A percentile compares a stretch with the other conserved stretches of the same genome.
Conservation (phyloP, 176 grass and related monocot genomes). For the Stipa capillata region DNA sequence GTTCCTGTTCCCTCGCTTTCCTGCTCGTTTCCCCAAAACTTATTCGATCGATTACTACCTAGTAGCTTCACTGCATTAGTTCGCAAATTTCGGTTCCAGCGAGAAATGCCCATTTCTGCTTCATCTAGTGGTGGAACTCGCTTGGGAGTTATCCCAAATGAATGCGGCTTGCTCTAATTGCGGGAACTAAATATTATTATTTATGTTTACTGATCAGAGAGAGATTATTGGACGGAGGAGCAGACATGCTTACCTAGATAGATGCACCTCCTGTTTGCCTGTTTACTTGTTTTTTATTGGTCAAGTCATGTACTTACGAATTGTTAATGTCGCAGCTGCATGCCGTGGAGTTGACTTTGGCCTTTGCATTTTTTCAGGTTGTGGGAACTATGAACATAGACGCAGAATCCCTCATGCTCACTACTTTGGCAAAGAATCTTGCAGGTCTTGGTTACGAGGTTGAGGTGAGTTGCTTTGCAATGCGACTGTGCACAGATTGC, state of each 20-base stretch:
- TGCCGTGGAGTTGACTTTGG: conserved; percentile 26
- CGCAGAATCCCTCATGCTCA: conserved; percentile 67
- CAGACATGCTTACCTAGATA: conserved; percentile 45
- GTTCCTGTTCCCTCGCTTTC: background rate
- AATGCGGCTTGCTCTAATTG: background rate
- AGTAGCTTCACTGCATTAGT: background rate
- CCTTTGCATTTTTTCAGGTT: conserved; percentile 47
- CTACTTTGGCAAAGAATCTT: conserved; percentile 63
- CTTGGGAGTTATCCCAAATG: background rate
- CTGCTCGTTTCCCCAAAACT: background rate
- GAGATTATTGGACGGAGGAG: conserved; percentile 13
- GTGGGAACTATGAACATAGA: conserved; percentile 48
- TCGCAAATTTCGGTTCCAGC: background rate
- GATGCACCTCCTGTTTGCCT: background rate
- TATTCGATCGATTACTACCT: background rate
- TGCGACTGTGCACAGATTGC: background rate
- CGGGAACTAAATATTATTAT: background rate
- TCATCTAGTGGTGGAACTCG: background rate
- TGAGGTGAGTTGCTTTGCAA: conserved; percentile 44
- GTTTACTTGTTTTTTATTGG: conserved; percentile 20
- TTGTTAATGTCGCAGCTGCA: conserved; percentile 5
- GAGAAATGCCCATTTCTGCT: background rate
- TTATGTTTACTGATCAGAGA: background rate
- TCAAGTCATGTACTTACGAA: background rate
- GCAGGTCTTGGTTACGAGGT: conserved; percentile 60